phyloP scores from a whole-genome alignment of 148 eudicot genomes.

The Camellia japonica region DNA sequence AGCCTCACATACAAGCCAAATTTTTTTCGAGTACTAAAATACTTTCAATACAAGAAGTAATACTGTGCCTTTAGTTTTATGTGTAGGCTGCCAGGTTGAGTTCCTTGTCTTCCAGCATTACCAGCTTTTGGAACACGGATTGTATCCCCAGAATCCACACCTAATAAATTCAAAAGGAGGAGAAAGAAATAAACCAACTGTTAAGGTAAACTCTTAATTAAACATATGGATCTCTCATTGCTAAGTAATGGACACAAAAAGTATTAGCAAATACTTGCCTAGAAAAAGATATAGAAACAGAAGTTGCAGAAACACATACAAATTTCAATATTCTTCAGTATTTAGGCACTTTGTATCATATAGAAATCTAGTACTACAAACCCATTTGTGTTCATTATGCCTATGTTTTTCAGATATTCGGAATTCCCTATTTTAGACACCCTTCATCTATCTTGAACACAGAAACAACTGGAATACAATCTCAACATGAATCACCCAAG shows the following conservation, averaged over 20 bases:
- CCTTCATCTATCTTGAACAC: not conserved
- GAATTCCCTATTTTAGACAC: not conserved
- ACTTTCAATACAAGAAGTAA: conserved; percentile 5
- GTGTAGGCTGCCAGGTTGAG: conserved; percentile 63
- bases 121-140: conserved; percentile 88
- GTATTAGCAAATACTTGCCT: not conserved
- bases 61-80: conserved; percentile 66
- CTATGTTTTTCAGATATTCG: not conserved
- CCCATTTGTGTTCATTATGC: not conserved
- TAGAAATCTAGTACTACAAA: not conserved
- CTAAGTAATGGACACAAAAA: not conserved
- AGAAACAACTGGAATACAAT: not conserved
- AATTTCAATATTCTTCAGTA: not conserved
- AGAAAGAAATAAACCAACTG: conserved; percentile 15
- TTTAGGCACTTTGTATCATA: not conserved
- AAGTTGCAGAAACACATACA: not conserved
- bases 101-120: conserved; percentile 69
- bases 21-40: not conserved
- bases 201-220: conserved; percentile 2
- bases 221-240: not conserved
- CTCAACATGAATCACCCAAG: not conserved
- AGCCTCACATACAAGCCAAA: conserved; percentile 5
- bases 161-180: conserved; percentile 33
- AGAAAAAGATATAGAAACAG: not conserved
- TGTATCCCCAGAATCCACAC: conserved; percentile 86